Evolutionary conservation across 2,329 filamentous ascomycete species (phyloP), one percentile per base, ranked within the genome.

Genomic region (Nannizzia gypsea): DNA sequence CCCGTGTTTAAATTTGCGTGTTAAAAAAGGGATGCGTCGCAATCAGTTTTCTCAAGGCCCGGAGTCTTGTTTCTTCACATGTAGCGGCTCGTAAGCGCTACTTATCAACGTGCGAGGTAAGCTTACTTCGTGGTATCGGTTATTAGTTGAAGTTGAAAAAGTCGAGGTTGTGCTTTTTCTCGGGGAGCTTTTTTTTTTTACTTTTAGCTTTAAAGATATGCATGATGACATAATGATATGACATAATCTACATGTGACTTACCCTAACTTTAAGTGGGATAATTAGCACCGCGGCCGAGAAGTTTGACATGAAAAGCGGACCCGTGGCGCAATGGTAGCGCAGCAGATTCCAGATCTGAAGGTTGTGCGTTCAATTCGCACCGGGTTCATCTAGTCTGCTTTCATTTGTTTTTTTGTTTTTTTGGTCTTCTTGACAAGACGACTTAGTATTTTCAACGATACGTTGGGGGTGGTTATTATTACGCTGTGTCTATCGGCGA

Each of bases 291-390:
- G 22, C 6, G 20, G 22, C 44, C 9, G n/a, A 22, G 17, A 22
- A 48, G 2, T 6, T 31, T 5, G 11, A 42, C 46, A 52, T 28
- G 22, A 26, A 31, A 52, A 52, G 13, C 15, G 59, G 60, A 56
- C 60, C 60, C 60, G 50, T 62, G 60, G 60, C 60, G 60, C 58
- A 62, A 62, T 58, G 60, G 60, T 62, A 62, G 55, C 60, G 60
- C 60, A 58, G 60, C 55, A 60, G 60, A 62, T 58, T 62, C 60
- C 60, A 62, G 60, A 62, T 62, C 60, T 60, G 55, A 62, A 62
- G 60, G 55, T 62, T 62, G 57, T 56, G 42, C 59, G 60, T 62
- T 62, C 60, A 60, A 62, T 60, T 62, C 60, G 59, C 42, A 40
- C 56, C 50, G 60, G 60, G 60, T 56, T 62, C 60, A 62, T 57